Conservation (phyloP, 805 yeast genomes). For the Suhomyces sp. region DNA sequence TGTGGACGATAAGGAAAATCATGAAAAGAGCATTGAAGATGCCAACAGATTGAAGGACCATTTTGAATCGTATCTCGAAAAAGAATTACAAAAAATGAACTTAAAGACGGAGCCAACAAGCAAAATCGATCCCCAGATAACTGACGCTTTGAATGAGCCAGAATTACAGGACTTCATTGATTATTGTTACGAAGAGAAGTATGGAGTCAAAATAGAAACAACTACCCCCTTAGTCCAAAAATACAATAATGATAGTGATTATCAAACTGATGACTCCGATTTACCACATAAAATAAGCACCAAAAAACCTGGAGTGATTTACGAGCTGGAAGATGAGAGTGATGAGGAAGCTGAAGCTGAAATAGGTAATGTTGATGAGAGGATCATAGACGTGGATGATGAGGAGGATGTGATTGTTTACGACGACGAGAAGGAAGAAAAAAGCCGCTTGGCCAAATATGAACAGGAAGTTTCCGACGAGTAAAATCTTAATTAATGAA, state of each 20-base stretch:
- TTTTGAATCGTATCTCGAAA: constrained; percentile 3
- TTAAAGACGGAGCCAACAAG: not conserved
- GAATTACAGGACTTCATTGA: constrained; percentile 12
- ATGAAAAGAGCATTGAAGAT: constrained; percentile 1
- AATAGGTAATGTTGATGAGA: constrained; percentile 1
- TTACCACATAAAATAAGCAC: constrained; percentile 5
- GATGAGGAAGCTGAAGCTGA: constrained; percentile 6
- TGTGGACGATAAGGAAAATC: not conserved
- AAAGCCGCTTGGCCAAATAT: constrained; percentile 4
- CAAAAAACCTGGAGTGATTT: not conserved
- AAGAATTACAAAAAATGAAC: constrained; percentile 1
- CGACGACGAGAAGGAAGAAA: constrained; percentile 10
- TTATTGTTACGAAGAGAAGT: constrained; percentile 7
- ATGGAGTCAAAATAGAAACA: constrained; percentile 1
- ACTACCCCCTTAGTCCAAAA: too few relatives aligned
- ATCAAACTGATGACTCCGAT: constrained; percentile 9
- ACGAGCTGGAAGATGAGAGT: not conserved
- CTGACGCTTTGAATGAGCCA: not conserved
- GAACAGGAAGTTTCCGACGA: constrained; percentile 2
- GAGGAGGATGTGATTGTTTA: constrained; percentile 12
- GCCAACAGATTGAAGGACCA: constrained; percentile 1
- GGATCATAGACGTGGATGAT: constrained; percentile 13
- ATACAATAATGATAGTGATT: constrained; percentile 17
- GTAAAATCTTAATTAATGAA: not conserved
- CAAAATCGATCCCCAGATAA: too few relatives aligned